Conservation (phyloP, 2,329 filamentous ascomycete species). For the Verticillium zaregamsianum region DNA sequence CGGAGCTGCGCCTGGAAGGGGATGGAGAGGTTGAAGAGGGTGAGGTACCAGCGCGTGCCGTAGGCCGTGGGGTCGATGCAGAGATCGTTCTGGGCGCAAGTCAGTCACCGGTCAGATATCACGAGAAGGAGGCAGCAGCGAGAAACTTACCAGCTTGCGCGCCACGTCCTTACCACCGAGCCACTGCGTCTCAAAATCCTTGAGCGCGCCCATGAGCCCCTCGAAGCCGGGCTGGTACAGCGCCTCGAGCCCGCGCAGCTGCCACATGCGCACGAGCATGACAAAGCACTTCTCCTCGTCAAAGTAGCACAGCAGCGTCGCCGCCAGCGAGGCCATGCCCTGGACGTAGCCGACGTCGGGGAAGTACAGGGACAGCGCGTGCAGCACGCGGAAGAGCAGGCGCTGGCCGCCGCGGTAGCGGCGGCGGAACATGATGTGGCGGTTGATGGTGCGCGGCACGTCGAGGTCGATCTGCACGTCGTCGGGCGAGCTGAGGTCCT, state of each 20-base stretch:
- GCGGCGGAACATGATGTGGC: conserved; percentile 94
- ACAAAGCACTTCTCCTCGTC: conserved; percentile 93
- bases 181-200: conserved; percentile 84
- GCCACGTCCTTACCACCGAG: conserved; percentile 73
- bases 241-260: conserved; percentile 77
- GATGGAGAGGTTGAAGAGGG: conserved; percentile 94
- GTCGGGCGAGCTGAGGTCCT: conserved; percentile 73
- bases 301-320: conserved; percentile 92
- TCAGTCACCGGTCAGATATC: conserved; percentile 4
- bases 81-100: conserved; percentile 57
- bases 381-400: conserved; percentile 85
- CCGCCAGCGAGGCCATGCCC: conserved; percentile 91
- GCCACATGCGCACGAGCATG: conserved; percentile 95
- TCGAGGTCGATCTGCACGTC: conserved; percentile 97
- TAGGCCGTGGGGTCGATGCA: conserved; percentile 87
- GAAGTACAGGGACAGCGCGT: conserved; percentile 87
- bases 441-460: conserved; percentile 89
- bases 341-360: conserved; percentile 93
- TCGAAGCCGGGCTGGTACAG: conserved; percentile 82
- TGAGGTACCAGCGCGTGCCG: conserved; percentile 95
- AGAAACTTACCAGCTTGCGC: conserved; percentile 65
- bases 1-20: conserved; percentile 91
- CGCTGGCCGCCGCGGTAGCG: conserved; percentile 91
- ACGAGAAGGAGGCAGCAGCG: not conserved
- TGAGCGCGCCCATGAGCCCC: conserved; percentile 79